Evolutionary conservation across 345 rosid species (phyloP).

Genomic region (Acer yangbiense): DNA sequence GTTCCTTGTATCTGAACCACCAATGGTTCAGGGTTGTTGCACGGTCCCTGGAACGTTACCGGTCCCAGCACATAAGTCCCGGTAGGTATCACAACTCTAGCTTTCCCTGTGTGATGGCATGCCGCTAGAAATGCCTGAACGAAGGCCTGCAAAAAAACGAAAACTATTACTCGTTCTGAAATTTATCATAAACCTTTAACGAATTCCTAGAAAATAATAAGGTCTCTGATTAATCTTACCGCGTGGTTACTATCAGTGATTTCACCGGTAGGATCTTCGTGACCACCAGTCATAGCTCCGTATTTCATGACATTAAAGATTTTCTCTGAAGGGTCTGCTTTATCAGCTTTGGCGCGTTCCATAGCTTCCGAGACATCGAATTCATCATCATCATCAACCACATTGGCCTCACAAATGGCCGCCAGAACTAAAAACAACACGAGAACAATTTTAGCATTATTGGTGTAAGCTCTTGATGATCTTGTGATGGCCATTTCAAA

Average conservation of each 20-base stretch:
- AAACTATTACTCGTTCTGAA: too few relatives aligned
- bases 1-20: slow-evolving; percentile 41
- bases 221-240: slow-evolving; percentile 27
- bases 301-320: slow-evolving; percentile 40
- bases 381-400: background rate
- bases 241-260: slow-evolving; percentile 7
- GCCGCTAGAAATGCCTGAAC: slow-evolving; percentile 45
- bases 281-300: slow-evolving; percentile 39
- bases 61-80: slow-evolving; percentile 43
- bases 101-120: slow-evolving; percentile 34
- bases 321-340: slow-evolving; percentile 31
- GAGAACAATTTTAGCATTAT: background rate
- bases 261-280: slow-evolving; percentile 20
- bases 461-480: slow-evolving; percentile 7
- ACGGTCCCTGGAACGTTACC: slow-evolving; percentile 46
- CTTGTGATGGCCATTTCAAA: slow-evolving; percentile 11
- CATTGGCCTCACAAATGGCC: slow-evolving; percentile 9
- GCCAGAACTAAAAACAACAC: background rate
- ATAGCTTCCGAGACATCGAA: background rate
- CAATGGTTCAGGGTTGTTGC: slow-evolving; percentile 32
- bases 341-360: background rate
- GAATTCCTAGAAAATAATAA: background rate
- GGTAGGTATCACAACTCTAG: slow-evolving; percentile 42
- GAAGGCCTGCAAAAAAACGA: slow-evolving; percentile 27
- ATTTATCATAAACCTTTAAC: too few relatives aligned